These are phyloP conservation scores for Incumbomyces lentus DNA, from an alignment of 2,329 filamentous ascomycete genomes.

Conservation along the genomic window DNA sequence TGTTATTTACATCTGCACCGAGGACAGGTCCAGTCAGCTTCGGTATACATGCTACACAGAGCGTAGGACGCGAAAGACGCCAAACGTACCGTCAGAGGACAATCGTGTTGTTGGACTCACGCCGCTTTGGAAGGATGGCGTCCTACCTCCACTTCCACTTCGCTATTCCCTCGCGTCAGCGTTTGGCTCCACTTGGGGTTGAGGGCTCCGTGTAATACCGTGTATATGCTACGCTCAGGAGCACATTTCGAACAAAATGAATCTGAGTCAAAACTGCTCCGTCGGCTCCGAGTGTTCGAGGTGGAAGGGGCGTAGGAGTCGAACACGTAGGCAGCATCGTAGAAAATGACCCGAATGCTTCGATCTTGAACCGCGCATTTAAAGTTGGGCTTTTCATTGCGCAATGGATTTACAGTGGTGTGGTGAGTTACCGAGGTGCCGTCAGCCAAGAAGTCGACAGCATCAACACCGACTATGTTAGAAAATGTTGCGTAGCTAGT, in stretches of 20 bases:
- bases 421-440: not conserved
- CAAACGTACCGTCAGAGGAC: not conserved
- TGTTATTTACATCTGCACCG: not conserved
- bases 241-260: not conserved
- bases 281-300: not conserved
- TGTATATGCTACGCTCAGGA: not conserved
- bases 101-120: not conserved
- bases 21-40: not conserved
- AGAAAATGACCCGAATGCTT: not conserved
- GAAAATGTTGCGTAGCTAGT: no score
- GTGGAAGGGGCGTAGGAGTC: no score
- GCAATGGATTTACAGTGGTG: not conserved
- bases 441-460: constrained; percentile 1
- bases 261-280: not conserved
- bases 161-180: not conserved
- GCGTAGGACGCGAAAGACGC: not conserved
- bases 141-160: not conserved
- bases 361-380: not conserved
- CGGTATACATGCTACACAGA: not conserved
- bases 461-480: no score
- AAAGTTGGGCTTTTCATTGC: not conserved
- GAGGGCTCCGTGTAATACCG: no score
- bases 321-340: not conserved
- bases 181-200: not conserved
- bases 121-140: not conserved